phyloP scores from a whole-genome alignment of 176 grass and related monocot genomes.

The Avena atlantica region DNA sequence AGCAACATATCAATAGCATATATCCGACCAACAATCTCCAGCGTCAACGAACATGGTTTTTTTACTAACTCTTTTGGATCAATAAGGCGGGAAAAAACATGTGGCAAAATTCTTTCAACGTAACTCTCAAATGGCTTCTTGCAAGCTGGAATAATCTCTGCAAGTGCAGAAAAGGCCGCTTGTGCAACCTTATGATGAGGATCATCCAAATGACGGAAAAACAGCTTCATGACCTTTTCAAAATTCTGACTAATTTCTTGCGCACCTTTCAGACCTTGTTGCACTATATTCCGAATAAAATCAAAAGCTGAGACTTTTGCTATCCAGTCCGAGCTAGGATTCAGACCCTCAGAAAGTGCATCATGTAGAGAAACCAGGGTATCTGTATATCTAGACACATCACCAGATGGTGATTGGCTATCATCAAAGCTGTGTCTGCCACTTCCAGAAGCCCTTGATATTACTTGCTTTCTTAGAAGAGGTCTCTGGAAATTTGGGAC shows the following conservation, averaged over 20 bases:
- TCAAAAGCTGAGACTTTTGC: conserved; percentile 92
- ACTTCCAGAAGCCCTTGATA: conserved; percentile 76
- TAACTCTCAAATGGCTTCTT: conserved; percentile 92
- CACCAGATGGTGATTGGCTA: conserved; percentile 59
- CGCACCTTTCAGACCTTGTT: conserved; percentile 85
- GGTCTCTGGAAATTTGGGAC: conserved; percentile 98
- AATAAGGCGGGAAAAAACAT: conserved; percentile 92
- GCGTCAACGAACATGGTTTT: conserved; percentile 79
- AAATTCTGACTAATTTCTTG: conserved; percentile 95
- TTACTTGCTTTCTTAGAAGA: conserved; percentile 95
- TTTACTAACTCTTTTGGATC: conserved; percentile 95
- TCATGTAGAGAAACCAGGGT: conserved; percentile 78
- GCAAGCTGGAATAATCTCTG: conserved; percentile 96
- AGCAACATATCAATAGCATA: conserved; percentile 95
- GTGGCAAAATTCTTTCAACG: conserved; percentile 85
- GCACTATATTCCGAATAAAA: conserved; percentile 80
- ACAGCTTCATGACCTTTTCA: conserved; percentile 99
- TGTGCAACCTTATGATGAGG: conserved; percentile 98
- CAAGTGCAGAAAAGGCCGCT: conserved; percentile 81
- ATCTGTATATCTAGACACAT: conserved; percentile 80
- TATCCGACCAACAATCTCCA: conserved; percentile 84
- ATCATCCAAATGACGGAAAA: conserved; percentile 97
- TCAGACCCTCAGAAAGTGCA: conserved; percentile 92
- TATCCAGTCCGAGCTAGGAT: conserved; percentile 91
- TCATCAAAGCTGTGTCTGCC: conserved; percentile 78